Evolutionary conservation across 2,329 filamentous ascomycete species (phyloP).

Genomic region (Fusarium sp.): DNA sequence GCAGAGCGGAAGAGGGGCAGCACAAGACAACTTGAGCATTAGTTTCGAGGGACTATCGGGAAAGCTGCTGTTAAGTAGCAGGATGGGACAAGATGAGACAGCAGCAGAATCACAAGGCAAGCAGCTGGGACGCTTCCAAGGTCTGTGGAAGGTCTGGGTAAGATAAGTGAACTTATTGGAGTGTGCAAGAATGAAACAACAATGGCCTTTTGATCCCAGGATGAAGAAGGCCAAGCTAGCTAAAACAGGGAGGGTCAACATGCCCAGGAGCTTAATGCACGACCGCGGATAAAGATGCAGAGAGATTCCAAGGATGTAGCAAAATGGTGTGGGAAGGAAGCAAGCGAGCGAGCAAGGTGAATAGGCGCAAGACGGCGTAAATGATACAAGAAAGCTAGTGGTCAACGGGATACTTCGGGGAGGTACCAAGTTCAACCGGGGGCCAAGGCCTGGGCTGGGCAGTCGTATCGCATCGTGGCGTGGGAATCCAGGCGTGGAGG

Average conservation of each 20-base stretch:
- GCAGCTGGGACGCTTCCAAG: slow-evolving; percentile 28
- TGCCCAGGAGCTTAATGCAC: slow-evolving; percentile 42
- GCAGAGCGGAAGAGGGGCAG: slow-evolving; percentile 34
- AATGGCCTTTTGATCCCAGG: slow-evolving; percentile 36
- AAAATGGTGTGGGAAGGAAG: slow-evolving; percentile 42
- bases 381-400: slow-evolving; percentile 24
- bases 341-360: slow-evolving; percentile 17
- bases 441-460: slow-evolving; percentile 37
- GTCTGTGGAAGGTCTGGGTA: slow-evolving; percentile 28
- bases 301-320: slow-evolving; percentile 37
- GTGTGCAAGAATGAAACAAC: slow-evolving; percentile 28
- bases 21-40: slow-evolving; percentile 41
- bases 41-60: slow-evolving; percentile 31
- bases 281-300: slow-evolving; percentile 45
- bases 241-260: slow-evolving; percentile 45
- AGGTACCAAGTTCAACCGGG: slow-evolving; percentile 39
- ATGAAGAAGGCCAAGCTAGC: slow-evolving; percentile 29
- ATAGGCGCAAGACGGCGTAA: slow-evolving; percentile 27
- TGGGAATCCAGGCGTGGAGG: slow-evolving; percentile 40
- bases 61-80: slow-evolving; percentile 28
- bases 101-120: slow-evolving; percentile 26
- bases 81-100: slow-evolving; percentile 9
- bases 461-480: slow-evolving; percentile 43
- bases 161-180: slow-evolving; percentile 33
- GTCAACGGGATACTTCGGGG: slow-evolving; percentile 23